These are phyloP conservation scores for Aspergillus pseudotamarii DNA, from an alignment of 2,329 filamentous ascomycete species.

Conservation along the genomic window DNA sequence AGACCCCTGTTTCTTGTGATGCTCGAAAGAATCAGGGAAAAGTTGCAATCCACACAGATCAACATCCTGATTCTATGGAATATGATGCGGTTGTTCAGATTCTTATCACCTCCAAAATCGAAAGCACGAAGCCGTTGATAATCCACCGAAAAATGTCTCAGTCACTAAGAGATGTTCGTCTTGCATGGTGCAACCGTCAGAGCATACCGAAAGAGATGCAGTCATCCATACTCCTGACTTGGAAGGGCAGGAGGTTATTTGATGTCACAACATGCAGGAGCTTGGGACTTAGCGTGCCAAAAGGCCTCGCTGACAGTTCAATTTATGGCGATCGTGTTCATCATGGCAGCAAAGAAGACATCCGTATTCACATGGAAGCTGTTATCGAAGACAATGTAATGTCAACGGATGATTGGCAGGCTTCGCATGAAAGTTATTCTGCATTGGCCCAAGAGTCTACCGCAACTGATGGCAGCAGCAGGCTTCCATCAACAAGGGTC, in stretches of 20 bases:
- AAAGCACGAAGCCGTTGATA: slow-evolving; percentile 61
- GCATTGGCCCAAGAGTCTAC: neutral
- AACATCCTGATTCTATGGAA: slow-evolving; percentile 7
- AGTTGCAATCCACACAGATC: neutral
- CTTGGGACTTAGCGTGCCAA: slow-evolving; percentile 62
- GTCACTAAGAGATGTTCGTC: slow-evolving; percentile 66
- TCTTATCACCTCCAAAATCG: slow-evolving; percentile 69
- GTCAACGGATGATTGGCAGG: slow-evolving; percentile 2
- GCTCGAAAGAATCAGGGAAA: neutral
- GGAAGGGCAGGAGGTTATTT: slow-evolving; percentile 73
- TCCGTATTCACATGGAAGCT: slow-evolving; percentile 72
- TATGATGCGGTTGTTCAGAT: slow-evolving; percentile 62
- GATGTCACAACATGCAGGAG: slow-evolving; percentile 72
- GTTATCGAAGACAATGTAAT: slow-evolving; percentile 64
- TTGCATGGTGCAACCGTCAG: slow-evolving; percentile 71
- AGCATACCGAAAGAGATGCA: slow-evolving; percentile 52
- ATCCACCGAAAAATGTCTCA: slow-evolving; percentile 70
- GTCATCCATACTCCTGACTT: slow-evolving; percentile 72
- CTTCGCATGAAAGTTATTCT: slow-evolving; percentile 2
- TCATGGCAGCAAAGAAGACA: slow-evolving; percentile 49
- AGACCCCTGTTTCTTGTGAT: neutral
- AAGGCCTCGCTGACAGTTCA: slow-evolving; percentile 37
- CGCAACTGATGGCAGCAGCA: slow-evolving; percentile 20
- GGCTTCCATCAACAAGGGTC: slow-evolving; percentile 46
- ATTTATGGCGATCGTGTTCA: slow-evolving; percentile 51